phyloP scores from a whole-genome alignment of 805 yeast genomes.

The Kluyveromyces siamensis region DNA sequence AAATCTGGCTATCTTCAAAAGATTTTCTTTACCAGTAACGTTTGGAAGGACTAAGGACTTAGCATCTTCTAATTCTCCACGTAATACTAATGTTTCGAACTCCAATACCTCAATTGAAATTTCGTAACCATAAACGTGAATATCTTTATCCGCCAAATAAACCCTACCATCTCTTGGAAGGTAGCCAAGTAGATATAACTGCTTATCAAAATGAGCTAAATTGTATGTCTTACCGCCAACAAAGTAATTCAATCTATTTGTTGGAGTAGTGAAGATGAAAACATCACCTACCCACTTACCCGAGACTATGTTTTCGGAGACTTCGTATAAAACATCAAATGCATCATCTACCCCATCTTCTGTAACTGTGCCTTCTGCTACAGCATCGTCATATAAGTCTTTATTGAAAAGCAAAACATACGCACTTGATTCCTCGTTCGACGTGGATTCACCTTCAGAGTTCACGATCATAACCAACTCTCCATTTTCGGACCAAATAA shows the following conservation, averaged over 20 bases:
- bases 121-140: constrained; percentile 71
- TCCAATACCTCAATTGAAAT: constrained; percentile 82
- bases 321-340: constrained; percentile 76
- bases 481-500: constrained; percentile 91
- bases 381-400: constrained; percentile 55
- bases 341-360: constrained; percentile 88
- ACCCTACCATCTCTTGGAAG: constrained; percentile 83
- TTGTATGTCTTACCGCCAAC: constrained; percentile 93
- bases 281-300: constrained; percentile 98
- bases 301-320: constrained; percentile 70
- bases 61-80: constrained; percentile 89
- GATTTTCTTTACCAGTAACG: constrained; percentile 51
- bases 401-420: constrained; percentile 70
- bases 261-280: constrained; percentile 77
- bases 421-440: constrained; percentile 38
- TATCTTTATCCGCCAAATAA: constrained; percentile 84
- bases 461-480: constrained; percentile 73
- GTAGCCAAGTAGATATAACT: constrained; percentile 81
- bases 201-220: constrained; percentile 85
- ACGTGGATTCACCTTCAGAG: constrained; percentile 32
- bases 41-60: constrained; percentile 48
- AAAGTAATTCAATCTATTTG: constrained; percentile 84
- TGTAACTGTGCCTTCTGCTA: constrained; percentile 39
- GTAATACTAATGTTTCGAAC: constrained; percentile 88
- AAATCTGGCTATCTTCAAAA: constrained; percentile 78